Conservation (phyloP, 2,329 filamentous ascomycete species). For the Monilinia laxa region DNA sequence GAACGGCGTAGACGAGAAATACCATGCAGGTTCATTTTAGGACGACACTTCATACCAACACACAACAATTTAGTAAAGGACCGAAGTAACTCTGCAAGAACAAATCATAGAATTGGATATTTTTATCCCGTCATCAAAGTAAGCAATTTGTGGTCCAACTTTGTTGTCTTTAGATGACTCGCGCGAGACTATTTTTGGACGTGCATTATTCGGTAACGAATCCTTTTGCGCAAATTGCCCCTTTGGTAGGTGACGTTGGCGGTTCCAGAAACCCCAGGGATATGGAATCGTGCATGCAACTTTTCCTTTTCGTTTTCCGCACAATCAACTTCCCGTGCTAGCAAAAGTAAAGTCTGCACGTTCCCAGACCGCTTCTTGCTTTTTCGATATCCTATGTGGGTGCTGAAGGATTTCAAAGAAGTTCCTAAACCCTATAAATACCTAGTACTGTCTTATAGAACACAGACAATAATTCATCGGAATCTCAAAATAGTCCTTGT, state of each 20-base stretch:
- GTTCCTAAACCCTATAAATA: neutral
- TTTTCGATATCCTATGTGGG: neutral
- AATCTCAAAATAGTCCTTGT: no score
- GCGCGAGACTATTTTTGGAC: neutral
- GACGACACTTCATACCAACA: no score
- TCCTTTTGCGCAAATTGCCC: neutral
- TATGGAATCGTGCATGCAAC: neutral
- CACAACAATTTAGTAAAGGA: no score
- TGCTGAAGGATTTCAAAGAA: neutral
- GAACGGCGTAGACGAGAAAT: no score
- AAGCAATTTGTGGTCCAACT: neutral
- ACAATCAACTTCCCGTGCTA: neutral
- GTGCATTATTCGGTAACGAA: neutral
- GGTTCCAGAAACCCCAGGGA: neutral
- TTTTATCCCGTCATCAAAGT: neutral
- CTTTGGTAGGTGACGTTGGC: neutral
- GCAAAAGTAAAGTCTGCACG: neutral
- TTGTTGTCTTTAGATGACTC: neutral
- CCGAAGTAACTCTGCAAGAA: neutral
- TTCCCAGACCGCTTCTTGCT: neutral
- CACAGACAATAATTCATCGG: neutral
- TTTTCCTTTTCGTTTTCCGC: neutral
- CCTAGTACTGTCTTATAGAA: neutral
- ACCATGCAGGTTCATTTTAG: no score
- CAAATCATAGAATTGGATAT: no score